Evolutionary conservation across 805 yeast species (phyloP).

Genomic region (Lachancea nothofagi): DNA sequence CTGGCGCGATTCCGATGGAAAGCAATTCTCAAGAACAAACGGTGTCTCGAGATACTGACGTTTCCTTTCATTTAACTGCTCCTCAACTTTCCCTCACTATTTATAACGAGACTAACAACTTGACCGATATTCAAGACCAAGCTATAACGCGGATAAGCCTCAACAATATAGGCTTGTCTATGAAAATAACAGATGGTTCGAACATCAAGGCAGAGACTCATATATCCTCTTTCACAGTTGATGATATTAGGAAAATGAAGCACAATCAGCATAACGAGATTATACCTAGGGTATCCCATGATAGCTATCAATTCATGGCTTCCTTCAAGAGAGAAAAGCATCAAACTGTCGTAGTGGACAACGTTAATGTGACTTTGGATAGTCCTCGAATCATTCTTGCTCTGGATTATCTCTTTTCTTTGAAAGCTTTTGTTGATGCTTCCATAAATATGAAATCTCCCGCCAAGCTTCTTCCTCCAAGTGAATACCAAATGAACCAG

Average conservation of each 20-base stretch:
- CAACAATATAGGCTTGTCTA: constrained; percentile 48
- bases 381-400: constrained; percentile 80
- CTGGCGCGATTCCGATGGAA: background rate
- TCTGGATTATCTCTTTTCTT: constrained; percentile 74
- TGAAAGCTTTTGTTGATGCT: constrained; percentile 56
- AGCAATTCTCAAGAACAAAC: background rate
- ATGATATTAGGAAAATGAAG: constrained; percentile 59
- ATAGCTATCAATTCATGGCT: constrained; percentile 67
- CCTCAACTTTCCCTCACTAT: constrained; percentile 60
- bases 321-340: constrained; percentile 41
- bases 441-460: constrained; percentile 35
- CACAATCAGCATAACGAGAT: constrained; percentile 74
- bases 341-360: constrained; percentile 38
- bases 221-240: constrained; percentile 68
- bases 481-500: constrained; percentile 1
- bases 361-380: constrained; percentile 60
- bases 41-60: constrained; percentile 7
- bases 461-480: constrained; percentile 5
- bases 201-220: constrained; percentile 55
- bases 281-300: constrained; percentile 62
- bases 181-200: constrained; percentile 49
- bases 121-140: constrained; percentile 34
- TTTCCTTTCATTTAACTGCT: constrained; percentile 50
- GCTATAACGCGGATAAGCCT: constrained; percentile 55
- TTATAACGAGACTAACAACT: constrained; percentile 45